Evolutionary conservation across 2,329 filamentous ascomycete genomes (phyloP).

Genomic region (Microdochium paspali): DNA sequence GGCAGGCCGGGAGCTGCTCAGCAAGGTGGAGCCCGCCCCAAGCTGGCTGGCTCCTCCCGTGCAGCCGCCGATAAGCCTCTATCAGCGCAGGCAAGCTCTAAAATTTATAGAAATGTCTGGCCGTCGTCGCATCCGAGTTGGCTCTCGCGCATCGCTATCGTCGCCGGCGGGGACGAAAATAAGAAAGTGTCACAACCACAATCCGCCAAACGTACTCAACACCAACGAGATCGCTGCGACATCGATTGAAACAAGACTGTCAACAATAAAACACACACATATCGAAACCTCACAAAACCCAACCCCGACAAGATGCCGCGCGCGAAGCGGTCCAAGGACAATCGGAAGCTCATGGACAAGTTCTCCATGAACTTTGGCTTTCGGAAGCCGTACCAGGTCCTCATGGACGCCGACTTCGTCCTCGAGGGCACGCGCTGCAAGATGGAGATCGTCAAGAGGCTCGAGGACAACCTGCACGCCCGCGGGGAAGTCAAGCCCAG

Average conservation of each 20-base stretch:
- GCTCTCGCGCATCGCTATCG: too few species aligned
- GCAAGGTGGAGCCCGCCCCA: too few species aligned
- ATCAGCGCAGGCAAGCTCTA: not conserved
- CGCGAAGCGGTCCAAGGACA: slow-evolving; percentile 63
- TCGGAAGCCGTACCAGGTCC: slow-evolving; percentile 86
- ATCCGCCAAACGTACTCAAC: too few species aligned
- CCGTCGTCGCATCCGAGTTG: too few species aligned
- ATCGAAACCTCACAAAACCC: not conserved
- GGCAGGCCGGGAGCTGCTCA: too few species aligned
- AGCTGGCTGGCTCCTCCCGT: too few species aligned
- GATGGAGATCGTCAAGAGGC: slow-evolving; percentile 72
- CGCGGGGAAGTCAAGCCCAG: slow-evolving; percentile 65
- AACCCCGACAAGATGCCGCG: slow-evolving; percentile 16
- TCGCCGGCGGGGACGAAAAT: not conserved
- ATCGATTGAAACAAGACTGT: too few species aligned
- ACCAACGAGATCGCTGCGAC: too few species aligned
- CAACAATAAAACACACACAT: too few species aligned
- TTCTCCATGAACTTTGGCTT: slow-evolving; percentile 84
- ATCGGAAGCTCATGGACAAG: slow-evolving; percentile 88
- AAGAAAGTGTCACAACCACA: slow-evolving; percentile 5
- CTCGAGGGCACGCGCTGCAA: slow-evolving; percentile 74
- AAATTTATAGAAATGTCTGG: not conserved
- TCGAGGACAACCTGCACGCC: slow-evolving; percentile 74
- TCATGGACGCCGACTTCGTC: slow-evolving; percentile 81
- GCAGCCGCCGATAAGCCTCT: not conserved